These are phyloP conservation scores for Xanthoconium purpureum DNA, from an alignment of 768 basidiomycete species.

Conservation along the genomic window DNA sequence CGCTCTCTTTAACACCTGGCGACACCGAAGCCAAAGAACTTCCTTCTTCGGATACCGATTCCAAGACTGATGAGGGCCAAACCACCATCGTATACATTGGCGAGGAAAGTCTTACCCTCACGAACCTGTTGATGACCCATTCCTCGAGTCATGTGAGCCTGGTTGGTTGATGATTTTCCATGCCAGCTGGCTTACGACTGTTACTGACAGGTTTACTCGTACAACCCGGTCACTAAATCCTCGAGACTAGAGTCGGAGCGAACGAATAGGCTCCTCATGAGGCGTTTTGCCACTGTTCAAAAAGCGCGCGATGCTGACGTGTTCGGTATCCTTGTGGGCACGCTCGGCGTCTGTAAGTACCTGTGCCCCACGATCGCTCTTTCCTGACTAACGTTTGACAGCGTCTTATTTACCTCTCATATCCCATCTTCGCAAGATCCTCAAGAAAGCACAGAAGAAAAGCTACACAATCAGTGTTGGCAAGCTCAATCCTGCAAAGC, in stretches of 20 bases:
- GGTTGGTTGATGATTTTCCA: background rate
- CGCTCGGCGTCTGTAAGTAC: slow-evolving; percentile 77
- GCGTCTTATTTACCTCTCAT: slow-evolving; percentile 87
- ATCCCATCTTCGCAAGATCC: slow-evolving; percentile 67
- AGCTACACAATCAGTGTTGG: slow-evolving; percentile 94
- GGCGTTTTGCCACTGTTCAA: slow-evolving; percentile 83
- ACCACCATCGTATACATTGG: slow-evolving; percentile 61
- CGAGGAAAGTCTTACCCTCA: slow-evolving; percentile 71
- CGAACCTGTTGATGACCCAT: slow-evolving; percentile 86
- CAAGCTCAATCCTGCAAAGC: slow-evolving; percentile 89
- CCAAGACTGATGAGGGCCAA: background rate
- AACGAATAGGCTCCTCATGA: slow-evolving; percentile 84
- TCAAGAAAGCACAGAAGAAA: slow-evolving; percentile 74
- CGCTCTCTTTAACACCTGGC: background rate
- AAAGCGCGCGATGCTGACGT: slow-evolving; percentile 90
- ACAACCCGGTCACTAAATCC: slow-evolving; percentile 54
- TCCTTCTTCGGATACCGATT: background rate
- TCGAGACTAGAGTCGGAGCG: slow-evolving; percentile 58
- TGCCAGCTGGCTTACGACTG: background rate
- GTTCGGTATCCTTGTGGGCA: slow-evolving; percentile 93
- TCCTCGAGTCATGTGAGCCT: slow-evolving; percentile 54
- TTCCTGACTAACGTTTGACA: slow-evolving; percentile 26
- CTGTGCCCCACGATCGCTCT: background rate
- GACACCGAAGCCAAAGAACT: background rate
- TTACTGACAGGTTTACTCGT: slow-evolving; percentile 64